phyloP scores from a whole-genome alignment of 371 early-diverging fungal species.

The Mucor lusitanicus region DNA sequence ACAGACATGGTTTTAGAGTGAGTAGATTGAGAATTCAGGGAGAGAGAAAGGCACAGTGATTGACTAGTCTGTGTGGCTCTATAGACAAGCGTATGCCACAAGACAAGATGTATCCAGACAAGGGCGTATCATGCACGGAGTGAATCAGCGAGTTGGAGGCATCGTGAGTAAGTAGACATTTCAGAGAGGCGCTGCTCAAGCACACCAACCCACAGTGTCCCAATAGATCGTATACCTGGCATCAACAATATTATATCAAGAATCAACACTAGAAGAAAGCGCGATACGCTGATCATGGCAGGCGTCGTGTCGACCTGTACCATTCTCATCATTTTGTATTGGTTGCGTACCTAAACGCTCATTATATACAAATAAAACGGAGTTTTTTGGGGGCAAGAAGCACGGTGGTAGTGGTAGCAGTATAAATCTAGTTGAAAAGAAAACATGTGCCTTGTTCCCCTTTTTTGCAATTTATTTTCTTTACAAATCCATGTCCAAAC shows the following conservation, averaged over 20 bases:
- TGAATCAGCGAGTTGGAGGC: conserved; percentile 51
- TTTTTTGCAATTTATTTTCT: background rate
- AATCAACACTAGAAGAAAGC: conserved; percentile 63
- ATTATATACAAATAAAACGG: background rate
- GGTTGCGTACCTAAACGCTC: conserved; percentile 36
- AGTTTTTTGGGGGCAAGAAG: background rate
- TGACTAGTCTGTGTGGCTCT: background rate
- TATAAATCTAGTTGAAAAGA: background rate
- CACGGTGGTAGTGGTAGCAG: no score
- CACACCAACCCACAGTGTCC: background rate
- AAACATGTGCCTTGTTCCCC: conserved; percentile 5
- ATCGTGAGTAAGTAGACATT: conserved; percentile 45
- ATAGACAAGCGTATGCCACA: conserved; percentile 66
- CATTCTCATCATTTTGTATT: conserved; percentile 57
- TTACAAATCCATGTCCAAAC: conserved; percentile 30
- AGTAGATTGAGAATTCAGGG: conserved; percentile 6
- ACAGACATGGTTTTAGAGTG: conserved; percentile 71
- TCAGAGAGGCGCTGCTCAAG: background rate
- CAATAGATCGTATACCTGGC: conserved; percentile 56
- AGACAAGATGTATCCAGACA: conserved; percentile 61
- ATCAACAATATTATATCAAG: conserved; percentile 64
- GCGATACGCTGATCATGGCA: conserved; percentile 68
- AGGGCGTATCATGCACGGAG: conserved; percentile 48
- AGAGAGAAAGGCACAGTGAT: background rate
- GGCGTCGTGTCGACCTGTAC: conserved; percentile 62